Evolutionary conservation across 768 basidiomycete genomes (phyloP).

Genomic region (Rhizopogon vesiculosus): DNA sequence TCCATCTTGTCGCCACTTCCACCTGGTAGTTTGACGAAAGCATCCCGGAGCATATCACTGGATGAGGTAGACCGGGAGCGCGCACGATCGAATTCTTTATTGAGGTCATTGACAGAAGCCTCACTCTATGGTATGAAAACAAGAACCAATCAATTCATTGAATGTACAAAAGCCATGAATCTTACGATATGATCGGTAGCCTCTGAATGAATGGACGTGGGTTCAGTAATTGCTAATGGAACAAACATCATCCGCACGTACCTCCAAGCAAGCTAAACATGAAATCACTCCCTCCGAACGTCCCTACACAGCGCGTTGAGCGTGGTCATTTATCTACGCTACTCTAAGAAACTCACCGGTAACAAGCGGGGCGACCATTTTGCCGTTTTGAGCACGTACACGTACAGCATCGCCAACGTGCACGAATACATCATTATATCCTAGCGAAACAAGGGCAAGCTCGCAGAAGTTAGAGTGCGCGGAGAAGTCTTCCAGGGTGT

Average conservation of each 20-base stretch:
- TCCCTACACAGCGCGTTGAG: conserved; percentile 34
- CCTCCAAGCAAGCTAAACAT: conserved; percentile 71
- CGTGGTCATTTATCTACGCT: neutral
- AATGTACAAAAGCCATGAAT: neutral
- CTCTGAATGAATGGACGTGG: conserved; percentile 31
- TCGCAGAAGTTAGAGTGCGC: conserved; percentile 93
- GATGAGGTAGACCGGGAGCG: conserved; percentile 42
- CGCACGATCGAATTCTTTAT: conserved; percentile 70
- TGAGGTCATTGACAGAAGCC: conserved; percentile 86
- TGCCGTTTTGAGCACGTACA: conserved; percentile 70
- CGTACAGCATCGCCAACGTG: conserved; percentile 83
- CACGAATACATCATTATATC: conserved; percentile 71
- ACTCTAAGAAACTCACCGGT: conserved; percentile 41
- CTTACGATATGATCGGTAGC: conserved; percentile 59
- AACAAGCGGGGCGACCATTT: conserved; percentile 74
- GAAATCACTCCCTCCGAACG: conserved; percentile 78
- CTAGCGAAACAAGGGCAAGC: conserved; percentile 68
- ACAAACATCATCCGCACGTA: conserved; percentile 27
- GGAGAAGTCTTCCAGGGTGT: conserved; percentile 82
- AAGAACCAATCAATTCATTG: neutral
- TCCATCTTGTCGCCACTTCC: conserved; percentile 55
- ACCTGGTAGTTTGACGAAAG: conserved; percentile 63
- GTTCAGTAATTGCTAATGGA: neutral
- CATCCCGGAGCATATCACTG: conserved; percentile 48
- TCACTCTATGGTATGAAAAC: conserved; percentile 21